Percentiles rank a stretch among this genome's conserved stretches.
Conservation (phyloP, 768 basidiomycete genomes). For the Podaxis carcinomalis region DNA sequence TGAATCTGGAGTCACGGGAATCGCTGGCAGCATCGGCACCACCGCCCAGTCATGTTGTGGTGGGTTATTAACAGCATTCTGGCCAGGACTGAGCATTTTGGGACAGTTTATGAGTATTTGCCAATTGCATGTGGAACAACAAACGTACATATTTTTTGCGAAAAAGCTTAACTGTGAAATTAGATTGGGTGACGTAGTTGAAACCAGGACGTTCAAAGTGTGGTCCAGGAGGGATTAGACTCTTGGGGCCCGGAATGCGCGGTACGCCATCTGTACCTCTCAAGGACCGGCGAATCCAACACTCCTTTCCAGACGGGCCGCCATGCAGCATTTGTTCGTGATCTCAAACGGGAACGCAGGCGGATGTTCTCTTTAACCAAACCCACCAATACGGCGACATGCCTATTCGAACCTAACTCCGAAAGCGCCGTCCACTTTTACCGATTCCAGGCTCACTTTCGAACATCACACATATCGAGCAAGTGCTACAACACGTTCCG, state of each 20-base stretch:
- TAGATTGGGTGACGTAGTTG: background rate
- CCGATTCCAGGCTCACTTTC: background rate
- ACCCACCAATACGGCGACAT: conserved; percentile 11
- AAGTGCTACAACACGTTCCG: too few species aligned
- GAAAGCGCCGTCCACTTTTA: conserved; percentile 10
- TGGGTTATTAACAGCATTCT: background rate
- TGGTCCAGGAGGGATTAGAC: too few species aligned
- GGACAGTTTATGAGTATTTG: background rate
- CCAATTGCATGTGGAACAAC: background rate
- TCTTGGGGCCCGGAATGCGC: too few species aligned
- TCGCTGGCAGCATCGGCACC: too few species aligned
- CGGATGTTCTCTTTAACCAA: too few species aligned
- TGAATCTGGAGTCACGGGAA: too few species aligned
- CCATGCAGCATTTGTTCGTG: too few species aligned
- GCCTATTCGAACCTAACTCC: conserved; percentile 19
- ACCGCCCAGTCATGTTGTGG: background rate
- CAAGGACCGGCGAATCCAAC: too few species aligned
- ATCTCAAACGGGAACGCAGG: too few species aligned
- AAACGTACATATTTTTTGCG: background rate
- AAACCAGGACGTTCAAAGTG: too few species aligned
- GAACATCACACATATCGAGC: background rate
- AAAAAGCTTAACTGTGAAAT: background rate
- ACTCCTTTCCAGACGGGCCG: too few species aligned
- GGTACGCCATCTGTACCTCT: too few species aligned
- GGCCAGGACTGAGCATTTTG: background rate